A percentile compares a stretch with the other conserved stretches of the same genome.
Conservation (phyloP, 371 early-diverging fungal genomes). For the Mucor indicus region DNA sequence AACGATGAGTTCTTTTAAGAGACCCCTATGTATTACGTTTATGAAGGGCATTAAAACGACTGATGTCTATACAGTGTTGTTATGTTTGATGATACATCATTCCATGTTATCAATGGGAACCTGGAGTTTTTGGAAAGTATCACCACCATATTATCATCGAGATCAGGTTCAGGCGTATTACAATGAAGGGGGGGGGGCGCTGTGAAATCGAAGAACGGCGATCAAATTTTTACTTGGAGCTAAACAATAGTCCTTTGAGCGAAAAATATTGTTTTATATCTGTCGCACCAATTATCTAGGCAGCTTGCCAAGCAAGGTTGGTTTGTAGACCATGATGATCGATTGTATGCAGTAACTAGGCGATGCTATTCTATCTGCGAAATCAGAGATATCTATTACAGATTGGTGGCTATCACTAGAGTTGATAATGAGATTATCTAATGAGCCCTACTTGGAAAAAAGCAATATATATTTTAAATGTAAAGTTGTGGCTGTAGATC, state of each 20-base stretch:
- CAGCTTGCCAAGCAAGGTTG: conserved; percentile 63
- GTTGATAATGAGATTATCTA: conserved; percentile 23
- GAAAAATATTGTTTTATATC: conserved; percentile 69
- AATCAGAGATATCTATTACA: conserved; percentile 75
- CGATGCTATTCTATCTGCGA: conserved; percentile 80
- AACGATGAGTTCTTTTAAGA: conserved; percentile 68
- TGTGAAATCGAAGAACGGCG: conserved; percentile 67
- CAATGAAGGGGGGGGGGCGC: conserved; percentile 66
- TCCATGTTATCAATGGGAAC: conserved; percentile 23
- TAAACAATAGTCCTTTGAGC: conserved; percentile 67
- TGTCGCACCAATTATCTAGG: conserved; percentile 81
- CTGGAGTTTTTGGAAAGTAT: conserved; percentile 32
- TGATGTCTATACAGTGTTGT: conserved; percentile 48
- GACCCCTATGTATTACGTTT: conserved; percentile 53
- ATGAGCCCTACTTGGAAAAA: too few relatives aligned
- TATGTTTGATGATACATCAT: conserved; percentile 37
- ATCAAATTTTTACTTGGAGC: conserved; percentile 53
- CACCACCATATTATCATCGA: conserved; percentile 53
- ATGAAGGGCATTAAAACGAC: conserved; percentile 45
- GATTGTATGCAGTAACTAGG: conserved; percentile 78
- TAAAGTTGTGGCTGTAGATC: conserved; percentile 73
- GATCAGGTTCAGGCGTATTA: conserved; percentile 65
- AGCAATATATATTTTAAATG: conserved; percentile 31
- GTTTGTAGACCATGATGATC: conserved; percentile 85
- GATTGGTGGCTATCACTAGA: conserved; percentile 50